Conservation (phyloP, 495 filamentous ascomycete genomes). For the Hypoxylon intermedium region DNA sequence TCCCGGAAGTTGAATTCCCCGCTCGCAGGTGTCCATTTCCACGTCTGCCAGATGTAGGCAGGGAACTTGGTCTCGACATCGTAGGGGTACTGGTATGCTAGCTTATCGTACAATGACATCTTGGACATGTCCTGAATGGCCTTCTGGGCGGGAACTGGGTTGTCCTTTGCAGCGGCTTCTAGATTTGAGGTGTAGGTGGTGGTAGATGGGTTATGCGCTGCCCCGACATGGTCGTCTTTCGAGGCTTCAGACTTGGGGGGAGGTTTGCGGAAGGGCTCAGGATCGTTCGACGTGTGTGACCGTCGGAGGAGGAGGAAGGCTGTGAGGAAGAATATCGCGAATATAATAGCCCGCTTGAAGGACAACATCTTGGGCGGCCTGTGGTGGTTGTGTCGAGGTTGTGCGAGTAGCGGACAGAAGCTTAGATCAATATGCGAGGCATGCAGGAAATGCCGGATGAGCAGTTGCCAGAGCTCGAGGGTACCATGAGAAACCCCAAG, state of each 20-base stretch:
- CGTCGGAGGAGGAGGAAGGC: constrained; percentile 75
- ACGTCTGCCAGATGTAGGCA: constrained; percentile 99
- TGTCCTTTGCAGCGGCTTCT: constrained; percentile 21
- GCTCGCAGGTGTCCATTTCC: constrained; percentile 89
- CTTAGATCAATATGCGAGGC: constrained; percentile 18
- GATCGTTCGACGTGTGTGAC: constrained; percentile 54
- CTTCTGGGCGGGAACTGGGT: constrained; percentile 49
- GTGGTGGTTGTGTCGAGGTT: constrained; percentile 4
- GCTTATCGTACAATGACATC: constrained; percentile 77
- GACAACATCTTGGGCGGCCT: constrained; percentile 59
- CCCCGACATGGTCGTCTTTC: constrained; percentile 28
- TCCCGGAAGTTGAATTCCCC: constrained; percentile 79
- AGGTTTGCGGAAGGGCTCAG: constrained; percentile 45
- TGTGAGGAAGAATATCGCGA: constrained; percentile 70
- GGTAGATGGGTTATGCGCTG: constrained; percentile 38
- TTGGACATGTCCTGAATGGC: constrained; percentile 60
- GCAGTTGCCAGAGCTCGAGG: constrained; percentile 7
- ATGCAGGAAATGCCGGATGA: constrained; percentile 16
- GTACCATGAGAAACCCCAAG: constrained; percentile 9
- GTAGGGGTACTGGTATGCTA: constrained; percentile 94
- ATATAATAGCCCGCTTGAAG: constrained; percentile 74
- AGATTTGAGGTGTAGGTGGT: constrained; percentile 30
- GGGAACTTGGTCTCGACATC: constrained; percentile 87
- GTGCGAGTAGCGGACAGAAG: background rate
- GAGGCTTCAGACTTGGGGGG: constrained; percentile 45